Conservation (phyloP, 768 basidiomycete species). For the Rhodocollybia butyracea region DNA sequence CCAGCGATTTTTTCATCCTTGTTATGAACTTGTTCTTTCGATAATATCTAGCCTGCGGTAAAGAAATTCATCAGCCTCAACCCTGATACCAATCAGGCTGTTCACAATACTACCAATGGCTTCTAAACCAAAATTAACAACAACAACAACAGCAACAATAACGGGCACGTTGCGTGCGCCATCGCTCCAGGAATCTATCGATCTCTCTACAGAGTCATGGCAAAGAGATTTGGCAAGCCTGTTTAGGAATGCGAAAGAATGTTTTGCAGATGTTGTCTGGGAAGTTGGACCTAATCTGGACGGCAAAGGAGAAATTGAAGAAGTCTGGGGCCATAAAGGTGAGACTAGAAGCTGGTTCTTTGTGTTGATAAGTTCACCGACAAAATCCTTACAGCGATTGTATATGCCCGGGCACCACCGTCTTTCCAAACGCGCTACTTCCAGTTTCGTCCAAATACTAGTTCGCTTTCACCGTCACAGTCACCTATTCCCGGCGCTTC, state of each 20-base stretch:
- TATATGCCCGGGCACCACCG: slow-evolving; percentile 92
- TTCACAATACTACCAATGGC: too few relatives aligned
- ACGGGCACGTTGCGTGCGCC: too few relatives aligned
- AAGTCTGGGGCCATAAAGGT: slow-evolving; percentile 98
- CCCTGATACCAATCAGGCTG: not conserved
- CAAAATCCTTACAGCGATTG: slow-evolving; percentile 57
- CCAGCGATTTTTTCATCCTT: not conserved
- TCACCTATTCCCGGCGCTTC: slow-evolving; percentile 53
- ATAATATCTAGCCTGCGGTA: not conserved
- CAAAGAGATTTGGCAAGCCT: slow-evolving; percentile 74
- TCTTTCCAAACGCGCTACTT: slow-evolving; percentile 91
- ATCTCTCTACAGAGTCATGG: slow-evolving; percentile 71
- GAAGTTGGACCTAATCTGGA: slow-evolving; percentile 30
- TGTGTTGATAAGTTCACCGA: not conserved
- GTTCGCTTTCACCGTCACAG: slow-evolving; percentile 48
- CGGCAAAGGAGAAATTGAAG: slow-evolving; percentile 49
- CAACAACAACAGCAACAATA: not conserved
- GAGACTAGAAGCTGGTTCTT: not conserved
- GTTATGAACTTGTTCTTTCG: not conserved
- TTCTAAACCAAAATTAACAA: not conserved
- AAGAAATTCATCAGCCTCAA: not conserved
- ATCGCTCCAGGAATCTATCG: slow-evolving; percentile 61
- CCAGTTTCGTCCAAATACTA: slow-evolving; percentile 48
- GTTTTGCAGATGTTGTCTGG: slow-evolving; percentile 99
- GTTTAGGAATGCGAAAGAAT: slow-evolving; percentile 81